Conservation (phyloP, 2,329 filamentous ascomycete genomes). For the Aspergillus sp. region DNA sequence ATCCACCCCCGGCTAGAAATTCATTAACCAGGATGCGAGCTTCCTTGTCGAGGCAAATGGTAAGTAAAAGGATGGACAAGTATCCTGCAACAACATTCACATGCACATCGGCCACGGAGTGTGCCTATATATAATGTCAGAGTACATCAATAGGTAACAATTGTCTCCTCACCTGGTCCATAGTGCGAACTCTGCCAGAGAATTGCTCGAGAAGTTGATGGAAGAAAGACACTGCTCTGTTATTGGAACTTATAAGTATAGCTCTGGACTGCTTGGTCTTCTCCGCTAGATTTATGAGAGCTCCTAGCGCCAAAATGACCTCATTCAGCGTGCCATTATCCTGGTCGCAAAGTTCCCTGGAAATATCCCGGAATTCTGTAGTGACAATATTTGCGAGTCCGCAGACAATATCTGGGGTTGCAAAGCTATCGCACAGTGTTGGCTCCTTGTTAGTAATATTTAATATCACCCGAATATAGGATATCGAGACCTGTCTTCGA, state of each 20-base stretch:
- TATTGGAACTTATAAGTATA: constrained; percentile 44
- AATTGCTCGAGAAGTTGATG: constrained; percentile 65
- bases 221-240: constrained; percentile 48
- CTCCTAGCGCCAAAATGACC: constrained; percentile 74
- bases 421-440: constrained; percentile 67
- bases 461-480: constrained; percentile 69
- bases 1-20: constrained; percentile 47
- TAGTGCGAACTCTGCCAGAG: constrained; percentile 63
- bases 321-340: constrained; percentile 65
- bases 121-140: constrained; percentile 40
- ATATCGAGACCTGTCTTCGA: constrained; percentile 29
- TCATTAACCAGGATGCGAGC: constrained; percentile 45
- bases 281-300: constrained; percentile 85
- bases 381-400: constrained; percentile 39
- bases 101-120: constrained; percentile 66
- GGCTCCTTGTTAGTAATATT: constrained; percentile 83
- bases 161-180: constrained; percentile 61
- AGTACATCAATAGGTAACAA: constrained; percentile 15
- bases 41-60: constrained; percentile 63
- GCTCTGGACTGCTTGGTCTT: constrained; percentile 65
- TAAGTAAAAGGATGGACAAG: constrained; percentile 78
- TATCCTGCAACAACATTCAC: constrained; percentile 85
- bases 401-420: constrained; percentile 41
- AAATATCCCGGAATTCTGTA: constrained; percentile 30
- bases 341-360: constrained; percentile 30